Evolutionary conservation across 2,329 filamentous ascomycete species (phyloP), one percentile per base, ranked within the genome.

Genomic region (Pseudogymnoascus sp.): DNA sequence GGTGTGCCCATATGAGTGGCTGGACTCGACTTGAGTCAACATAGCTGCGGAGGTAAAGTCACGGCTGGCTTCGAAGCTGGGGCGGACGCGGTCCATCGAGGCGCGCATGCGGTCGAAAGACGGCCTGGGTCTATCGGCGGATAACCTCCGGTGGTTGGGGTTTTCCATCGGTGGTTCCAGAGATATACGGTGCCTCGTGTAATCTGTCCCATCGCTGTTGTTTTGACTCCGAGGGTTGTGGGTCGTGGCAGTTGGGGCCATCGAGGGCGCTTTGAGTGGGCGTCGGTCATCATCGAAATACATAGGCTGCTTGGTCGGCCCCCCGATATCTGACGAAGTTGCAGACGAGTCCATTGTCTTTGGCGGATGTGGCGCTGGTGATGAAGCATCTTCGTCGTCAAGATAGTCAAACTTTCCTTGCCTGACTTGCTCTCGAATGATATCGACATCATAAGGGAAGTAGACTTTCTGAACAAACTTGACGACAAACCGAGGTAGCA

Each of bases 401-500:
- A 93, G 79, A 69, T 91, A 84, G 66, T 88, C 85, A 73, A 95
- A 97, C 70, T 87, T 86, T 67, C 94, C 94, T 76, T 86, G 81
- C 29, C 84, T 84, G 64, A 95, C 85, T 77, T 97, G 92, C 74
- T 99, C 94, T 57, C 94, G 90, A 70, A 99, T 86, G 66, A 99
- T 96, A 73, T 99, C 94, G 63, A 97, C 87, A 70, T 99, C 94
- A 67, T 88, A 87, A 3, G 94, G 94, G 74, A 88, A 90, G 76
- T 92, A 97, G 61, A 96, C 89, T 76, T 99, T 99, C 74, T 97
- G 94, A 58, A 94, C 76, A 33, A 87, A 80, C 77, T 99, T 99
- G 77, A 89, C 81, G 57, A 84, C 83, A 73, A 97, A 96, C 26
- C 94, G 87, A 9, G 94, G 94, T 63, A 96, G 85, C 59, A 99